Conservation (phyloP, 1,139 yeast genomes). For the Saccharomyces hybrid region DNA sequence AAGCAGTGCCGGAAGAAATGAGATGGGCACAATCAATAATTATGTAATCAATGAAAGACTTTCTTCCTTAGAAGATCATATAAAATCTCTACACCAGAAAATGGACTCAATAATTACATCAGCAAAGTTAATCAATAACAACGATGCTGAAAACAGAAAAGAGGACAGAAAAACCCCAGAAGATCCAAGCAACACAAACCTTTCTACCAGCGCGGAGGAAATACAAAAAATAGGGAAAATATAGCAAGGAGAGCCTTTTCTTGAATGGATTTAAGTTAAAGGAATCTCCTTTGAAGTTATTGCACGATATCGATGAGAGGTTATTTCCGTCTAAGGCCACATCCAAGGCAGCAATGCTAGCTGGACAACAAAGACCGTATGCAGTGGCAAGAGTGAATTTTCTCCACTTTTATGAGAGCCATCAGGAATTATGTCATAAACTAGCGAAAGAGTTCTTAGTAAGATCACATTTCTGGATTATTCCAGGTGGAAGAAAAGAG, state of each 20-base stretch:
- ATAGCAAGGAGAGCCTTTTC: slow-evolving; percentile 4
- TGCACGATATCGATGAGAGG: slow-evolving; percentile 38
- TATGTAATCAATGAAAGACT: background rate
- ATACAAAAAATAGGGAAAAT: background rate
- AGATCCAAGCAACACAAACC: background rate
- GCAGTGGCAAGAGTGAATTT: slow-evolving; percentile 34
- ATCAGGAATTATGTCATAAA: slow-evolving; percentile 36
- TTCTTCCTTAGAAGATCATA: background rate
- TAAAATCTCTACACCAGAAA: slow-evolving; percentile 3
- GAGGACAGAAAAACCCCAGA: background rate
- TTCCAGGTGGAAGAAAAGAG: slow-evolving; percentile 45
- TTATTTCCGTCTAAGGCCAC: slow-evolving; percentile 31
- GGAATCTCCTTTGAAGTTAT: slow-evolving; percentile 36
- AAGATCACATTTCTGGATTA: slow-evolving; percentile 47
- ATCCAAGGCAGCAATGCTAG: slow-evolving; percentile 29
- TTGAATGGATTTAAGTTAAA: slow-evolving; percentile 22
- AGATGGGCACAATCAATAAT: background rate
- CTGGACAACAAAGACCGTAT: slow-evolving; percentile 32
- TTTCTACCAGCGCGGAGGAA: background rate
- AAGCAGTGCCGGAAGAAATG: background rate
- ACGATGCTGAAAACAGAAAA: background rate
- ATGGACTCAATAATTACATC: slow-evolving; percentile 1
- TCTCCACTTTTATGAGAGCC: slow-evolving; percentile 36
- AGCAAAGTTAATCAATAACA: background rate
- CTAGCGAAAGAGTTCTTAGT: slow-evolving; percentile 39